Conservation (phyloP, 176 grass and related monocot genomes). For the Aegilops umbellulata region DNA sequence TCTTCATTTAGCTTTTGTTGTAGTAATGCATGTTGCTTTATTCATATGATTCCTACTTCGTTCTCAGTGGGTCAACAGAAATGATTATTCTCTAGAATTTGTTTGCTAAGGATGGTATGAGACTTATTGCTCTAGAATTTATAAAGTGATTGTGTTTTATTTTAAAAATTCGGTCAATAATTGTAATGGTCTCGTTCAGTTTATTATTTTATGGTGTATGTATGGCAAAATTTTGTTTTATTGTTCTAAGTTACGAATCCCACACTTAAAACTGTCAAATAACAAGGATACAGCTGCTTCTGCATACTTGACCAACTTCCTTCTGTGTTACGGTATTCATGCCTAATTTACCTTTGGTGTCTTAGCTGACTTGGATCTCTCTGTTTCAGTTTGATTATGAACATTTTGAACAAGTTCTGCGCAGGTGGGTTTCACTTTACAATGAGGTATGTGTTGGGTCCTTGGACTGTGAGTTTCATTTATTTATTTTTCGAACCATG, state of each 20-base stretch:
- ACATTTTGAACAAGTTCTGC: constrained; percentile 53
- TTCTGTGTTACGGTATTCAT: neutral
- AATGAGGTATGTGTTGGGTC: constrained; percentile 48
- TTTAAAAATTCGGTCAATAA: neutral
- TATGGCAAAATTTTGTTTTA: neutral
- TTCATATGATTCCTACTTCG: neutral
- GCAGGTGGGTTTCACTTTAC: constrained; percentile 73
- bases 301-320: neutral
- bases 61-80: neutral
- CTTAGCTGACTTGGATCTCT: neutral
- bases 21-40: constrained; percentile 1
- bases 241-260: neutral
- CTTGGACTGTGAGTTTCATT: neutral
- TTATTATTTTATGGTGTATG: neutral
- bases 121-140: neutral
- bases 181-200: neutral
- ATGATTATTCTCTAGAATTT: neutral
- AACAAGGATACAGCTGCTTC: neutral
- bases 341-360: neutral
- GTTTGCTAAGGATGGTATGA: neutral
- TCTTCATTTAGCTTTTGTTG: constrained; percentile 1
- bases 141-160: neutral
- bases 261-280: neutral
- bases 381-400: constrained; percentile 52
- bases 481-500: neutral